Percentiles rank a stretch among this genome's conserved stretches.
Evolutionary conservation across 1,284 basidiomycete genomes (phyloP).

Genomic region (Athelia psychrophila): DNA sequence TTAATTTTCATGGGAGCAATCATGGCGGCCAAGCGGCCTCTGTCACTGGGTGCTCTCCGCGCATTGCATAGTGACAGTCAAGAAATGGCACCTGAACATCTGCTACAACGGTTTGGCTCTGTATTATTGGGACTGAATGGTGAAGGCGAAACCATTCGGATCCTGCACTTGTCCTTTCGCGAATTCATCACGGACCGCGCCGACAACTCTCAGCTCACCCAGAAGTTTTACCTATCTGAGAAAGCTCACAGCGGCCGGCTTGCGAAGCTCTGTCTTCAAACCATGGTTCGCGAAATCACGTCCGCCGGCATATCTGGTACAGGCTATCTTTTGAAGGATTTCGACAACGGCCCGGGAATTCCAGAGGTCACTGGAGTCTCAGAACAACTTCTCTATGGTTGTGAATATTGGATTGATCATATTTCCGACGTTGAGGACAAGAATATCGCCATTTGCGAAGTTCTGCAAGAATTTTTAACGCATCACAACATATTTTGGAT

Average conservation of each 20-base stretch:
- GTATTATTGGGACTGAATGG: not conserved
- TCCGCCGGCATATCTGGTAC: not conserved
- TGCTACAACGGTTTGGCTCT: not conserved
- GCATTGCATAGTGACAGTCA: no score
- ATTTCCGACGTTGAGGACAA: not conserved
- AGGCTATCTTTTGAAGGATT: not conserved
- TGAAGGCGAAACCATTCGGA: not conserved
- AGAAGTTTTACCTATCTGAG: not conserved
- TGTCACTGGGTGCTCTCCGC: no score
- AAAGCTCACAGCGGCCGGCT: not conserved
- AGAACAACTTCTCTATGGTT: not conserved
- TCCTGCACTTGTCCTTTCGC: not conserved
- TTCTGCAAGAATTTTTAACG: not conserved
- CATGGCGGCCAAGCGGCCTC: no score
- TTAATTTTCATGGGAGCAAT: no score
- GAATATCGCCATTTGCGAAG: not conserved
- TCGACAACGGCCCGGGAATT: not conserved
- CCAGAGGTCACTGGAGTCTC: not conserved
- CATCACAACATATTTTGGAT: not conserved
- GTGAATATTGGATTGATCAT: not conserved
- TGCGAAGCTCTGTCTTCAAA: not conserved
- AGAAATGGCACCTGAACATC: no score
- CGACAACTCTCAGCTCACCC: not conserved
- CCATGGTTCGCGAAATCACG: not conserved
- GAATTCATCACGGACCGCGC: slow-evolving; percentile 1